Evolutionary conservation across 495 filamentous ascomycete species (phyloP), one percentile per base, ranked within the genome.

Genomic region (Talaromyces adpressus): DNA sequence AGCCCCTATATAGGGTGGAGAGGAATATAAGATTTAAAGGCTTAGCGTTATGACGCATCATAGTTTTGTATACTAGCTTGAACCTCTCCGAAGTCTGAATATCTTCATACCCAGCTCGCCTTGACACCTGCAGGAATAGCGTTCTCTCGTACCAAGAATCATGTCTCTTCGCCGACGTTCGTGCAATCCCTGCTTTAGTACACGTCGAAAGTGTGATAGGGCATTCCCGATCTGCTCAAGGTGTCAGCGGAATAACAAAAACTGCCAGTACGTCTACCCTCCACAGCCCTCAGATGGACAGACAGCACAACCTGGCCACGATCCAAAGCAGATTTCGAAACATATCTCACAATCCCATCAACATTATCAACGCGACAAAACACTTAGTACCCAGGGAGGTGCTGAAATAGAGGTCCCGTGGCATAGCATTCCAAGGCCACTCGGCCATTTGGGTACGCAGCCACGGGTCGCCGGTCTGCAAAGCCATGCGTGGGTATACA

Each of bases 391-490:
- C 8, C 18, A 12, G 29, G 12, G 7, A 14, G 29, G 16, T 20
- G 30, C n/a, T 32, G 14, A 6, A 34, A 23, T 22, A 34, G 54
- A 11, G 27, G 1, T 45, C 2, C 14, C 29, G 3, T 14, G n/a
- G 36, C 57, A n/a, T n/a, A 59, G 22, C 5, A 41, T 59, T 14
- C 32, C 57, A 16, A 45, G 22, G 29, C n/a, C 36, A 32, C 30
- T 59, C 6, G 34, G 57, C 57, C 29, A 59, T n/a, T 32, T 59
- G n/a, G 57, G 57, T 32, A 18, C 32, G 5, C 57, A 59, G 57
- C 57, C 57, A 22, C 29, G 18, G 6, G 6, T 18, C 16, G 57
- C n/a, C 29, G 36, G n/a, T 32, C 32, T 20, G 29, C 16, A 32
- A 4, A 59, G 57, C 57, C 36, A 32, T 29, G 4, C 18, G 11